Evolutionary conservation across 1,284 basidiomycete species (phyloP).

Genomic region (Dichomitus squalens): DNA sequence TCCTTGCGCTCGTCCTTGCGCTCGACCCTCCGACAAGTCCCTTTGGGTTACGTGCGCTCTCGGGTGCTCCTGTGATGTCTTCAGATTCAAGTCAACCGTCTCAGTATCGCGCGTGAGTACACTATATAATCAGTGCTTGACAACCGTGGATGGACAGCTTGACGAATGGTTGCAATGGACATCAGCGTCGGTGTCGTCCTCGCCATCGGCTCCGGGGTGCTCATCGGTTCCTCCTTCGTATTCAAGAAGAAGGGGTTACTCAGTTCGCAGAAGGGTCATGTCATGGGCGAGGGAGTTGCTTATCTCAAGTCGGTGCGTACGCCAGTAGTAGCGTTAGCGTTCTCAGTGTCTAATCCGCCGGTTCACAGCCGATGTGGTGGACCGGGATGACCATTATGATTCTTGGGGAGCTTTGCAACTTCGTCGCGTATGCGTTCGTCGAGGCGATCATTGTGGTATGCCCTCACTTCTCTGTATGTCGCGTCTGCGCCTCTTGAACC

Average conservation of each 20-base stretch:
- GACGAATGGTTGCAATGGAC: neutral
- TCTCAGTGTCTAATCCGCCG: neutral
- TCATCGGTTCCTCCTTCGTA: slow-evolving; percentile 62
- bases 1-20: neutral
- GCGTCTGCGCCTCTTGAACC: neutral
- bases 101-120: slow-evolving; percentile 17
- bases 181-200: slow-evolving; percentile 31
- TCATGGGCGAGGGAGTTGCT: slow-evolving; percentile 63
- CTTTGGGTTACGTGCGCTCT: neutral
- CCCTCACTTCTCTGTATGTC: slow-evolving; percentile 15
- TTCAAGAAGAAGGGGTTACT: slow-evolving; percentile 64
- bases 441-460: slow-evolving; percentile 51
- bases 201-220: slow-evolving; percentile 59
- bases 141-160: neutral
- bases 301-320: slow-evolving; percentile 56
- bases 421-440: slow-evolving; percentile 46
- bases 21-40: neutral
- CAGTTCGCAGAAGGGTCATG: slow-evolving; percentile 44
- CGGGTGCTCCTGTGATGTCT: slow-evolving; percentile 1
- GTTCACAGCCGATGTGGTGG: slow-evolving; percentile 52
- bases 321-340: neutral
- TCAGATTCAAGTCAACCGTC: slow-evolving; percentile 10
- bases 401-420: slow-evolving; percentile 38
- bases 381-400: slow-evolving; percentile 51
- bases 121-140: neutral